phyloP scores from a whole-genome alignment of 768 basidiomycete genomes.

The Collybia sordida region DNA sequence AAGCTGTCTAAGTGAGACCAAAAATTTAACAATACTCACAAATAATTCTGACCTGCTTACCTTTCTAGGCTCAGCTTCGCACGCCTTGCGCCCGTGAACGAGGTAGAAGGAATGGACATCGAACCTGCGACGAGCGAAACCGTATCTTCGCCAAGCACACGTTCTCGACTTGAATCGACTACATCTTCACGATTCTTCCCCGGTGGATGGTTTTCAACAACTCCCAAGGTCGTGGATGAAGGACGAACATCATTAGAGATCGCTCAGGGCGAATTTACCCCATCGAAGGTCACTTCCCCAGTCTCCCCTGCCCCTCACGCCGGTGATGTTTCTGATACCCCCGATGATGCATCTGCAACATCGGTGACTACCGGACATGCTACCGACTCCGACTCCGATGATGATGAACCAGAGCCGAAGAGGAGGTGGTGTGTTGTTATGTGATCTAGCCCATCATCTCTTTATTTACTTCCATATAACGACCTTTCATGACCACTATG shows the following conservation, averaged over 20 bases:
- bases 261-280: constrained; percentile 48
- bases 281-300: constrained; percentile 25
- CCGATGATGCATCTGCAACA: constrained; percentile 6
- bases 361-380: background rate
- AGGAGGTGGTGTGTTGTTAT: constrained; percentile 40
- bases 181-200: constrained; percentile 59
- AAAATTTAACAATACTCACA: background rate
- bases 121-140: constrained; percentile 1
- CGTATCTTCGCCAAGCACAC: constrained; percentile 21
- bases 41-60: background rate
- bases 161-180: constrained; percentile 49
- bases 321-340: constrained; percentile 19
- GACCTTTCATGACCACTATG: constrained; percentile 16
- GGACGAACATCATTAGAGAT: constrained; percentile 48
- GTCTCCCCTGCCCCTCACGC: background rate
- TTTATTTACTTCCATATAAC: constrained; percentile 1
- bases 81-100: constrained; percentile 15
- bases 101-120: constrained; percentile 4
- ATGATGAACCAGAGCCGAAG: constrained; percentile 25
- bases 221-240: constrained; percentile 37
- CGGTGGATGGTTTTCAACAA: constrained; percentile 48
- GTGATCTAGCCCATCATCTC: constrained; percentile 18
- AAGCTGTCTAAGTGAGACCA: constrained; percentile 9
- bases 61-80: constrained; percentile 13
- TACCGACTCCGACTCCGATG: constrained; percentile 11